A percentile compares a stretch with the other conserved stretches of the same genome.
Conservation (phyloP, 2,329 filamentous ascomycete genomes). For the Apiospora aurea region DNA sequence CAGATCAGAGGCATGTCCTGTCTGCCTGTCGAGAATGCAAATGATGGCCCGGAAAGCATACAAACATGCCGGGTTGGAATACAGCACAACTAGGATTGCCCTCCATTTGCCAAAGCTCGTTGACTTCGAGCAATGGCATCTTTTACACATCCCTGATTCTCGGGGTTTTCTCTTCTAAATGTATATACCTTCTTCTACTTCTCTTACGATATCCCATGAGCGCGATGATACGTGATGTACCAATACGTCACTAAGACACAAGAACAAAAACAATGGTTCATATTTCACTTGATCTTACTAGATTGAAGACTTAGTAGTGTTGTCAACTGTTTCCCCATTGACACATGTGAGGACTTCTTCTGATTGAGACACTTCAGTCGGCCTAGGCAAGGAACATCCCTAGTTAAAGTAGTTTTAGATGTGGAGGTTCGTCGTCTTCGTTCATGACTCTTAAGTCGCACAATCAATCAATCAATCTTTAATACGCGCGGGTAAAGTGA, state of each 20-base stretch:
- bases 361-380: neutral
- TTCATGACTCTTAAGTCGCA: neutral
- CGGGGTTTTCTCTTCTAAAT: conserved; percentile 7
- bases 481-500: too few species aligned
- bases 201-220: conserved; percentile 7
- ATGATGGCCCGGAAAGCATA: neutral
- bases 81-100: neutral
- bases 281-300: neutral
- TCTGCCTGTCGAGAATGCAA: too few species aligned
- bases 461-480: too few species aligned
- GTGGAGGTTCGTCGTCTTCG: neutral
- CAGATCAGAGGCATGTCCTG: neutral
- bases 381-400: neutral
- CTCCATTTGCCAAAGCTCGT: neutral
- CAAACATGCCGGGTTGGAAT: neutral
- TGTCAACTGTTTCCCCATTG: neutral
- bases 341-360: neutral
- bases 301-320: neutral
- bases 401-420: neutral
- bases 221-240: neutral
- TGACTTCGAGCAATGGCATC: neutral
- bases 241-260: neutral
- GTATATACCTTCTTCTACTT: conserved; percentile 9
- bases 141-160: neutral
- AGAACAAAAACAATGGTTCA: neutral